phyloP scores from a whole-genome alignment of 345 rosid species.

The Gossypium herbaceum region DNA sequence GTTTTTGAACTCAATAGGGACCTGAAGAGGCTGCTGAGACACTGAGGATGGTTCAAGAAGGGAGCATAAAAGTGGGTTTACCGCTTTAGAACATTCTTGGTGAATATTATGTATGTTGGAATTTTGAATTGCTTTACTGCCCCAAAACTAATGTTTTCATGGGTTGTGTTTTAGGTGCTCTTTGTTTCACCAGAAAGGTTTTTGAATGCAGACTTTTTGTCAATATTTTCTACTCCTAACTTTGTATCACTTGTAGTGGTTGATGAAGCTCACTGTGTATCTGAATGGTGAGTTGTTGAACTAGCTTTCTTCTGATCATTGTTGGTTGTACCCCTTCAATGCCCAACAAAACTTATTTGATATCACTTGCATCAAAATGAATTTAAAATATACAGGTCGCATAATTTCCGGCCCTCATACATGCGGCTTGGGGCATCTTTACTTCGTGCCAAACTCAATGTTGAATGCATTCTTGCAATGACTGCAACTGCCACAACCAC shows the following conservation, averaged over 20 bases:
- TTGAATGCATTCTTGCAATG: constrained; percentile 87
- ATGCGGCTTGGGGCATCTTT: constrained; percentile 91
- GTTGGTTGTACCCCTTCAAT: not conserved
- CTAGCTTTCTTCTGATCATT: not conserved
- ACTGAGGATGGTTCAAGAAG: constrained; percentile 56
- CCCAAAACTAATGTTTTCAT: constrained; percentile 11
- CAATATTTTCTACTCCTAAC: constrained; percentile 41
- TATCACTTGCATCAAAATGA: not conserved
- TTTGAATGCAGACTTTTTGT: constrained; percentile 69
- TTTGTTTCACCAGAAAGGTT: constrained; percentile 94
- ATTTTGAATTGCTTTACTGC: not conserved
- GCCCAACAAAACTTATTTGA: not conserved
- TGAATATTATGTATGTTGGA: not conserved
- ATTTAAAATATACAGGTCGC: constrained; percentile 59
- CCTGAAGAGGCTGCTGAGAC: constrained; percentile 77
- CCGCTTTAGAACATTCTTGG: not conserved
- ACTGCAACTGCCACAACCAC: constrained; percentile 87
- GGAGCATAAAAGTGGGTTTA: constrained; percentile 57
- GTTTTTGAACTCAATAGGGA: constrained; percentile 36
- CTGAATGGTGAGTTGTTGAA: constrained; percentile 75
- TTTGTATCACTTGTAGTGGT: constrained; percentile 78
- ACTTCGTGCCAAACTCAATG: constrained; percentile 52
- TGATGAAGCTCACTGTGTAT: constrained; percentile 97
- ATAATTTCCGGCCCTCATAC: constrained; percentile 96
- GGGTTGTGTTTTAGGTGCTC: constrained; percentile 63